Evolutionary conservation across 2,329 filamentous ascomycete species (phyloP).

Genomic region (Pseudogymnoascus sp.): DNA sequence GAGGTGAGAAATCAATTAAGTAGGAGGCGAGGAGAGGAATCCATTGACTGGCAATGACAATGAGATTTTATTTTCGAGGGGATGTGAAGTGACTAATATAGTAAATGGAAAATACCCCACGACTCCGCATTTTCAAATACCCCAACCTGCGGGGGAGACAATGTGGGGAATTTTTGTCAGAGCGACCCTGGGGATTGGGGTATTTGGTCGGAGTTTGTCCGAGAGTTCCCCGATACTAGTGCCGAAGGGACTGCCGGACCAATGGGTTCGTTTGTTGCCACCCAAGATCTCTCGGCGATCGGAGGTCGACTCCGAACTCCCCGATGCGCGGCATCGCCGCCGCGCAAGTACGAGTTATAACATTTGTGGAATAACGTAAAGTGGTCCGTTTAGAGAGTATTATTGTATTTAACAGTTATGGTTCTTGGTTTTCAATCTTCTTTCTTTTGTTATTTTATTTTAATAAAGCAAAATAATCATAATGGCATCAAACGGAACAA

Average conservation of each 20-base stretch:
- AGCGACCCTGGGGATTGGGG: not conserved
- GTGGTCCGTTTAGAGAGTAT: not conserved
- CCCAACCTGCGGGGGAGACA: not conserved
- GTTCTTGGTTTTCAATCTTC: not conserved
- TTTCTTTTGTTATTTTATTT: not conserved
- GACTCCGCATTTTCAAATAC: not conserved
- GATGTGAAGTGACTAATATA: not conserved
- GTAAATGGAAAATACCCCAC: constrained; percentile 2
- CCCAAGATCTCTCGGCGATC: not conserved
- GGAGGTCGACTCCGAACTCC: not conserved
- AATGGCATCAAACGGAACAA: not conserved
- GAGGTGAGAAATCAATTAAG: not conserved
- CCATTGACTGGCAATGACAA: not conserved
- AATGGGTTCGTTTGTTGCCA: not conserved
- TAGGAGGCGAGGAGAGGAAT: not conserved
- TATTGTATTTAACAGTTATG: not conserved
- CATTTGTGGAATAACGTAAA: not conserved
- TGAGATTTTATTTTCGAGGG: not conserved
- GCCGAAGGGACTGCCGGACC: not conserved
- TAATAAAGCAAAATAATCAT: not conserved
- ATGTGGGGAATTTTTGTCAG: not conserved
- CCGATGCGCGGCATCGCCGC: not conserved
- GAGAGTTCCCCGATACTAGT: not conserved
- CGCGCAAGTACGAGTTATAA: not conserved
- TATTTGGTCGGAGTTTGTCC: not conserved